Evolutionary conservation across 352 stramenopile species (phyloP), one percentile per base, ranked within the genome.

Genomic region (Phytophthora sp.): DNA sequence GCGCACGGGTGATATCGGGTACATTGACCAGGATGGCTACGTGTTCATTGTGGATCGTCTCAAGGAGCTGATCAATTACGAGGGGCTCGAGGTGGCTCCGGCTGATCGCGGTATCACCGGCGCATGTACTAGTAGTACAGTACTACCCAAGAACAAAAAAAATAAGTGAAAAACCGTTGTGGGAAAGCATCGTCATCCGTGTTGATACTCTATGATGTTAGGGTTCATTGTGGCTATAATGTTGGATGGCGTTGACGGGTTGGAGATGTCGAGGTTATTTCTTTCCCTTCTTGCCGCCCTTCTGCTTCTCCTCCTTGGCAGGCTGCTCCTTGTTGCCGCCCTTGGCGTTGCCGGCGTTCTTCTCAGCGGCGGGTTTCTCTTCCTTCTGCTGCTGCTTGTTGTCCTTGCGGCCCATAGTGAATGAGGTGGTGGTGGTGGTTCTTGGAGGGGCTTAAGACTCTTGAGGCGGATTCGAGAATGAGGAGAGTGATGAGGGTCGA

Each of bases 41-140:
- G 15, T 2, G 15, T 13, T 58, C 29, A 33, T n/a, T n/a, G n/a
- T n/a, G n/a, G n/a, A n/a, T n/a, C 74, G 94, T 16, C 69, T 96
- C 18, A n/a, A n/a, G n/a, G n/a, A n/a, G n/a, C 6, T 4, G 12
- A 98, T 38, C 31, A 38, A 4, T 38, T 38, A n/a, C 60, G 96
- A 96, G 58, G 94, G 91, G 8, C 93, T 93, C 54, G 91, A 95
- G 70, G 77, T 98, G 16, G 84, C 91, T 9, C 94, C 93, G 3
- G 92, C 4, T 38, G 31, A 16, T 38, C 4, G 31, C 1, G 13
- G 31, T 11, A n/a, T n/a, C n/a, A n/a, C n/a, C n/a, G n/a, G n/a
- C n/a, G n/a, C n/a, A n/a, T n/a, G n/a, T n/a, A n/a, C n/a, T n/a
- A n/a, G n/a, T n/a, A n/a, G n/a, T n/a, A n/a, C n/a, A n/a, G n/a